These are phyloP conservation scores for Lipomyces sp. DNA, from an alignment of 805 yeast genomes.

Conservation along the genomic window DNA sequence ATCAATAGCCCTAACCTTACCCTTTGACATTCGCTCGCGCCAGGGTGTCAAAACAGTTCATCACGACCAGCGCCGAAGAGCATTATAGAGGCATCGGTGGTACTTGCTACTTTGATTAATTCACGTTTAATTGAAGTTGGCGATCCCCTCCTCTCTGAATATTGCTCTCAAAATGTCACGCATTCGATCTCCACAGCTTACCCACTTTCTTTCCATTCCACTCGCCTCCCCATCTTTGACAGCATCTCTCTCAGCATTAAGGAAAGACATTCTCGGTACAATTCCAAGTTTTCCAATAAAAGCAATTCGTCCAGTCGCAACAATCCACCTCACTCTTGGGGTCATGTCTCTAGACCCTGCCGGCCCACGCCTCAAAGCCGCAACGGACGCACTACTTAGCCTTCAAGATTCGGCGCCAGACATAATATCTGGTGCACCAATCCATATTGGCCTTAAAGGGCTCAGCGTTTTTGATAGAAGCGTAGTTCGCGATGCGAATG, in stretches of 20 bases:
- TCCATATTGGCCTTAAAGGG: conserved; percentile 22
- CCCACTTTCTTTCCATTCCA: conserved; percentile 31
- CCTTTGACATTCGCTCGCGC: too few species aligned
- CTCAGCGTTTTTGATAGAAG: conserved; percentile 14
- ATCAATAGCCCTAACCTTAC: too few species aligned
- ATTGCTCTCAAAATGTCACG: background rate
- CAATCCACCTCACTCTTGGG: conserved; percentile 29
- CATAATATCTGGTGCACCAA: background rate
- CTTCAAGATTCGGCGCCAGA: background rate
- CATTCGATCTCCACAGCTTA: conserved; percentile 4
- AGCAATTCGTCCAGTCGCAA: conserved; percentile 23
- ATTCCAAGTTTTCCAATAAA: conserved; percentile 15
- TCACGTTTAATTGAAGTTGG: background rate
- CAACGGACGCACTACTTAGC: conserved; percentile 9
- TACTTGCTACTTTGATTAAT: background rate
- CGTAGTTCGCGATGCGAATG: conserved; percentile 12
- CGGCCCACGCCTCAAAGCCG: conserved; percentile 4
- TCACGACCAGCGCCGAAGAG: background rate
- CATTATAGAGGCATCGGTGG: background rate
- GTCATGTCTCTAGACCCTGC: conserved; percentile 20
- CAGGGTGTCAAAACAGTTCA: too few species aligned
- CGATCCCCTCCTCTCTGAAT: background rate
- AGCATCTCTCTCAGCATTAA: conserved; percentile 9
- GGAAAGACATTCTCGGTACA: background rate
- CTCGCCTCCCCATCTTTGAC: conserved; percentile 9